Evolutionary conservation across 371 early-diverging fungal species (phyloP).

Genomic region (Gilbertella persicaria): DNA sequence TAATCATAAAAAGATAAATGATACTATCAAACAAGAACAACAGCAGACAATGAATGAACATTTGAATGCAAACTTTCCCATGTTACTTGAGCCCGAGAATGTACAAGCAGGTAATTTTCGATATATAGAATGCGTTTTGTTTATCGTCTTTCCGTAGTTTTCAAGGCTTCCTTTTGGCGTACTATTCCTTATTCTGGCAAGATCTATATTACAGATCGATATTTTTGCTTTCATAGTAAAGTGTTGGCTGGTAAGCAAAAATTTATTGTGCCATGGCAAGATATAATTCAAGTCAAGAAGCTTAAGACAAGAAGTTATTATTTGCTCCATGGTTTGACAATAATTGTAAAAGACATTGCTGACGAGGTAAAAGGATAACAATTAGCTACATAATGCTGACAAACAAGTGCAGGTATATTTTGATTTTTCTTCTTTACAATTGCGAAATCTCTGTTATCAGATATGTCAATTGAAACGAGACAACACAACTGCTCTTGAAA

Average conservation of each 20-base stretch:
- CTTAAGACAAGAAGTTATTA: slow-evolving; percentile 35
- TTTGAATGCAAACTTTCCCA: slow-evolving; percentile 54
- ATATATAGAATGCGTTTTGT: not conserved
- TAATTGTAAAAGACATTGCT: slow-evolving; percentile 31
- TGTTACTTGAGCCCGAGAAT: slow-evolving; percentile 52
- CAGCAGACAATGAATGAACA: slow-evolving; percentile 30
- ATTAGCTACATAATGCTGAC: too few relatives aligned
- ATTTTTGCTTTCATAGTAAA: slow-evolving; percentile 66
- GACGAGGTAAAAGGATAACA: slow-evolving; percentile 46
- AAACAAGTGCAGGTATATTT: slow-evolving; percentile 41
- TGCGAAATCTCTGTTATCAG: slow-evolving; percentile 31
- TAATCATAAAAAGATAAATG: not conserved
- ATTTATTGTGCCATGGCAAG: slow-evolving; percentile 44
- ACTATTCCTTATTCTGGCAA: slow-evolving; percentile 62
- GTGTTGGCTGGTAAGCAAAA: slow-evolving; percentile 58
- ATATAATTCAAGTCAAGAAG: slow-evolving; percentile 34
- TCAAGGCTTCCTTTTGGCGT: slow-evolving; percentile 39
- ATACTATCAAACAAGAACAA: slow-evolving; percentile 9
- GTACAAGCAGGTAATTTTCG: slow-evolving; percentile 47
- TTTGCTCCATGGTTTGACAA: slow-evolving; percentile 31
- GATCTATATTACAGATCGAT: slow-evolving; percentile 61
- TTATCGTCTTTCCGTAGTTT: slow-evolving; percentile 19
- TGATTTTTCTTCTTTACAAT: slow-evolving; percentile 38
- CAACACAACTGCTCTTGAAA: not conserved
- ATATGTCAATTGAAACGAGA: slow-evolving; percentile 20